A percentile compares a stretch with the other conserved stretches of the same genome.
phyloP scores from a whole-genome alignment of 2,329 filamentous ascomycete species.

The Didymellaceae sp. region DNA sequence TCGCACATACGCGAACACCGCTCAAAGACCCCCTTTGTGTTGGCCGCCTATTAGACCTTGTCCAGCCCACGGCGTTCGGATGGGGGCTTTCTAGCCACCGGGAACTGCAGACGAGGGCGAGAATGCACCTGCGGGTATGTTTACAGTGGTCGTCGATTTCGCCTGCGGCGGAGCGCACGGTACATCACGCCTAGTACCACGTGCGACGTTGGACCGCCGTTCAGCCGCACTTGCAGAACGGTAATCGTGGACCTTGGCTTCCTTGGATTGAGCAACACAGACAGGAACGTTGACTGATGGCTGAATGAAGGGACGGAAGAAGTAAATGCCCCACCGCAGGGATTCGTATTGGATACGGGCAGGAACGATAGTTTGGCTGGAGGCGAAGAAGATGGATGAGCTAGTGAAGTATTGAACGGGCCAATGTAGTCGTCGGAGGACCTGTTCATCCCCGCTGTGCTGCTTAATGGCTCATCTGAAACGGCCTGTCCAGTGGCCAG shows the following conservation, averaged over 20 bases:
- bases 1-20: too few relatives aligned
- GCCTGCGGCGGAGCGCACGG: constrained; percentile 9
- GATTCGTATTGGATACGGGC: background rate
- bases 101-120: too few relatives aligned
- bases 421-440: background rate
- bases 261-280: background rate
- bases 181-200: too few relatives aligned
- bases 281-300: background rate
- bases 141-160: background rate
- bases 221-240: constrained; percentile 15
- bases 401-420: background rate
- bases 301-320: background rate
- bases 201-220: constrained; percentile 15
- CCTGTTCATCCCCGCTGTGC: constrained; percentile 2
- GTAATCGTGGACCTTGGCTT: constrained; percentile 1
- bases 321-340: too few relatives aligned
- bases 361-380: constrained; percentile 1
- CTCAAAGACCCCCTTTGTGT: too few relatives aligned
- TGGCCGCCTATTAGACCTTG: too few relatives aligned
- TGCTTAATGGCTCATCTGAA: constrained; percentile 5
- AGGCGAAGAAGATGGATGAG: background rate
- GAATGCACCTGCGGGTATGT: background rate
- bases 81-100: too few relatives aligned
- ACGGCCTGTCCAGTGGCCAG: constrained; percentile 6
- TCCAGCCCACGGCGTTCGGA: too few relatives aligned